Conservation (phyloP, 2,329 filamentous ascomycete species). For the Trichoderma sp. region DNA sequence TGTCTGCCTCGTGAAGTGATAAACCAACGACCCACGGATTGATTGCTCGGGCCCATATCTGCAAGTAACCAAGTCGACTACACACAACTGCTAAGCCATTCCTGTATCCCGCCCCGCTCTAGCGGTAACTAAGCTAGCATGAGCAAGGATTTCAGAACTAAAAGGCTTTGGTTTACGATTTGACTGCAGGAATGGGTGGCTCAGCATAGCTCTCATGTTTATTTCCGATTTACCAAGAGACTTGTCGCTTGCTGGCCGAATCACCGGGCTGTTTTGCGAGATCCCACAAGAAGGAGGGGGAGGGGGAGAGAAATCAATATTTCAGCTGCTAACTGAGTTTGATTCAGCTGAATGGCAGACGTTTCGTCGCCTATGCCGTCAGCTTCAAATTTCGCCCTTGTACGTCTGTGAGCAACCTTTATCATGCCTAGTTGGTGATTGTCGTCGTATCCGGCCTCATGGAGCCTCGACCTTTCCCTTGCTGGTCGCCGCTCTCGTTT, state of each 20-base stretch:
- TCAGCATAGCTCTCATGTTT: neutral
- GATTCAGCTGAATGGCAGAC: neutral
- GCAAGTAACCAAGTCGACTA: constrained; percentile 15
- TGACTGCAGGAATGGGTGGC: neutral
- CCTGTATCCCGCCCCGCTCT: constrained; percentile 9
- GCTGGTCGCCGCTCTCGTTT: neutral
- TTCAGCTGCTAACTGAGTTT: neutral
- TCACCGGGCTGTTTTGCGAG: neutral
- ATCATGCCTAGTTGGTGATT: neutral
- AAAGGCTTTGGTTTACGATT: constrained; percentile 4
- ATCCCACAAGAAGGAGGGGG: neutral
- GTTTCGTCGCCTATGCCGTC: neutral
- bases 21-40: constrained; percentile 13
- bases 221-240: neutral
- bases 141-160: neutral
- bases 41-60: constrained; percentile 8
- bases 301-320: neutral
- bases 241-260: neutral
- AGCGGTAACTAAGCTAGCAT: constrained; percentile 15
- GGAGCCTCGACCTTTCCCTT: neutral
- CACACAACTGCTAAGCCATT: neutral
- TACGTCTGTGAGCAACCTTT: neutral
- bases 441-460: neutral
- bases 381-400: neutral
- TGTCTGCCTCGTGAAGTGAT: constrained; percentile 23